These are phyloP conservation scores for Cupressus sempervirens DNA, from an alignment of 75 land plant species.

Conservation along the genomic window DNA sequence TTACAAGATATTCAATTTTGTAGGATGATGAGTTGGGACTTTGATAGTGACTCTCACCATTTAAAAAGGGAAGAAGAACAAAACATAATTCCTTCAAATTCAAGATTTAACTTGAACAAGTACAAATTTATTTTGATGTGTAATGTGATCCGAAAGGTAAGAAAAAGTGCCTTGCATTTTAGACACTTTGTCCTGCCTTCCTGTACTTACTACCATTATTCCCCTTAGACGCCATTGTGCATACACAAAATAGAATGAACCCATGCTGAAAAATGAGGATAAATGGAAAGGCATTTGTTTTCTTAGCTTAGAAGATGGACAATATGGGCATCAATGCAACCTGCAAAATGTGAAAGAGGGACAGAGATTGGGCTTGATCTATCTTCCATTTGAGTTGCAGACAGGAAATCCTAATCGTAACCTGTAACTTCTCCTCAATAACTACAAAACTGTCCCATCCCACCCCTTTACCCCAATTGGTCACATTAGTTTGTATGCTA, in stretches of 20 bases:
- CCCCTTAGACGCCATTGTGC: slow-evolving; percentile 2
- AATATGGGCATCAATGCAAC: background rate
- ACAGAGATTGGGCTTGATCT: slow-evolving; percentile 9
- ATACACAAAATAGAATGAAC: background rate
- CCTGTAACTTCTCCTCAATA: background rate
- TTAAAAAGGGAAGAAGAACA: too few relatives aligned
- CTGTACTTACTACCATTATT: background rate
- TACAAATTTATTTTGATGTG: background rate
- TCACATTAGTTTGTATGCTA: background rate
- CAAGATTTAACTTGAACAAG: background rate
- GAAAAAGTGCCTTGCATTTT: background rate
- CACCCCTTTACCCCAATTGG: background rate
- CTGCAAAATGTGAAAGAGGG: background rate
- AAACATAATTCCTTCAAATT: background rate
- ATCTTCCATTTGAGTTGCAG: background rate
- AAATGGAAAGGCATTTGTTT: background rate
- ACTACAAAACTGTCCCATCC: background rate
- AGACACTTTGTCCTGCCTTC: background rate
- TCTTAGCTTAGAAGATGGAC: slow-evolving; percentile 4
- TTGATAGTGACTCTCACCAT: background rate
- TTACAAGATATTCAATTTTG: background rate
- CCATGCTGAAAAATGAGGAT: background rate
- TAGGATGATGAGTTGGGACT: background rate
- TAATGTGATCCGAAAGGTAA: background rate
- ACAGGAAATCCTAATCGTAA: background rate